Conservation (phyloP, 2,329 filamentous ascomycete species). For the Fusarium sarcochroum region DNA sequence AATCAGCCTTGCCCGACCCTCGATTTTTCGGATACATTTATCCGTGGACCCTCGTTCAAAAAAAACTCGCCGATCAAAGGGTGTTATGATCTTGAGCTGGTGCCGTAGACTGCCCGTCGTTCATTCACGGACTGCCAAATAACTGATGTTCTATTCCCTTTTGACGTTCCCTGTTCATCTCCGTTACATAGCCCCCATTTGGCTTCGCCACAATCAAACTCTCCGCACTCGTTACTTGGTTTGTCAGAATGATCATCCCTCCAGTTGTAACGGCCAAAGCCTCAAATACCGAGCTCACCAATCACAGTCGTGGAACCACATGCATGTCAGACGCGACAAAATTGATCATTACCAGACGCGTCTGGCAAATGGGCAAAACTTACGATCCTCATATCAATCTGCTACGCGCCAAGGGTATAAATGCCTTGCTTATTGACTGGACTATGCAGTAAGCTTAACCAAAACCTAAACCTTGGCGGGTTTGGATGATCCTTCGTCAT, state of each 20-base stretch:
- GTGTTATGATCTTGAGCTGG: too few relatives aligned
- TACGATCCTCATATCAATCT: neutral
- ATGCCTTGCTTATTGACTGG: neutral
- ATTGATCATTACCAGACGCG: neutral
- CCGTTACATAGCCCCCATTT: neutral
- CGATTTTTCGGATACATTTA: rapidly evolving
- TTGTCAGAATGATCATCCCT: neutral
- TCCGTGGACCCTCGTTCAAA: neutral
- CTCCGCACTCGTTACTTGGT: neutral
- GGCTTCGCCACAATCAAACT: neutral
- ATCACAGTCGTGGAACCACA: neutral
- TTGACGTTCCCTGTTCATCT: neutral
- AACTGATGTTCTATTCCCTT: neutral
- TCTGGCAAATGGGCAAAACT: neutral
- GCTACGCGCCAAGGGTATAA: neutral
- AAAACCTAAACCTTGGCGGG: neutral
- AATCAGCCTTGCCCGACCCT: neutral
- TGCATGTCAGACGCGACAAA: constrained; percentile 10
- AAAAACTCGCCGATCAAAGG: too few relatives aligned
- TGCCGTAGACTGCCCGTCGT: too few relatives aligned
- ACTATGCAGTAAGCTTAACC: constrained; percentile 8
- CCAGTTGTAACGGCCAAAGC: neutral
- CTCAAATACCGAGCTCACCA: neutral
- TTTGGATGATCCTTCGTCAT: neutral
- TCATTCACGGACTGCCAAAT: too few relatives aligned